A percentile compares a stretch with the other conserved stretches of the same genome.
These are phyloP conservation scores for Solanum gandarillasii DNA, from an alignment of 257 asterid species.

Conservation along the genomic window DNA sequence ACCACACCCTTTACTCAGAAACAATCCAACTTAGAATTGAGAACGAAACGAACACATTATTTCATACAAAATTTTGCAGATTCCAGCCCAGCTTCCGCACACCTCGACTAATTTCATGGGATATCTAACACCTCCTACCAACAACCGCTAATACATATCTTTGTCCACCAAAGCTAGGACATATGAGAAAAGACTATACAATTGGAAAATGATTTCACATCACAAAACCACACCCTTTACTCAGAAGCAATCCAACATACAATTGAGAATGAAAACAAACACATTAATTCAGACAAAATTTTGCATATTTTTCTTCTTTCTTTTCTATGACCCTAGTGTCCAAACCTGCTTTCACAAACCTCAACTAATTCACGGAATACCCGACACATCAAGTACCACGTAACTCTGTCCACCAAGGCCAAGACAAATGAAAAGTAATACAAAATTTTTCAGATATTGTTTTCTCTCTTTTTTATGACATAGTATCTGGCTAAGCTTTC, in stretches of 20 bases:
- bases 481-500: neutral
- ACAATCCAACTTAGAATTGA: neutral
- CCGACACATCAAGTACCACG: neutral
- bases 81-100: neutral
- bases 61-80: neutral
- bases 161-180: neutral
- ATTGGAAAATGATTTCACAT: neutral
- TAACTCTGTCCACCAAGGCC: neutral
- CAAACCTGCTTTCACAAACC: neutral
- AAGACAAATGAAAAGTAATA: neutral
- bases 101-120: neutral
- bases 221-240: neutral
- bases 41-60: neutral
- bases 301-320: neutral
- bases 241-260: neutral
- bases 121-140: neutral
- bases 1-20: neutral
- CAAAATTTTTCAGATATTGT: neutral
- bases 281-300: neutral
- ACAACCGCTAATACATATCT: neutral
- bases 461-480: neutral
- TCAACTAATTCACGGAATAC: neutral
- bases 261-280: neutral
- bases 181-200: neutral
- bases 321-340: neutral